Evolutionary conservation across 768 basidiomycete species (phyloP).

Genomic region (Boletus tylopilopsis): DNA sequence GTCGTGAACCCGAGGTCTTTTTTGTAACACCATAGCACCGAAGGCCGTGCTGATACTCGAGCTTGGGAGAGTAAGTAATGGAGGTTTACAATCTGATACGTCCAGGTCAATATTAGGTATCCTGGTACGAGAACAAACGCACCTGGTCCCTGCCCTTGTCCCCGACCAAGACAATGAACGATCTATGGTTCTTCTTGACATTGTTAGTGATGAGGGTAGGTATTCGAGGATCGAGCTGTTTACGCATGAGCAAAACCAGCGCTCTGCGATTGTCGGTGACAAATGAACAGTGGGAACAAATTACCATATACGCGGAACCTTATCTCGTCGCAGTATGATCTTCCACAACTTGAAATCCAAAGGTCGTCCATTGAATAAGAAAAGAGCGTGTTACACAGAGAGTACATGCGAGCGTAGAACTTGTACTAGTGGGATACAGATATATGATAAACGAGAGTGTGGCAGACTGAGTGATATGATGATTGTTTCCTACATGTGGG

Average conservation of each 20-base stretch:
- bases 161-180: conserved; percentile 94
- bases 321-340: too few species aligned
- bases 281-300: neutral
- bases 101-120: neutral
- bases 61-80: conserved; percentile 94
- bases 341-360: too few species aligned
- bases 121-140: conserved; percentile 14
- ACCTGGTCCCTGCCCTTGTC: conserved; percentile 93
- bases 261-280: neutral
- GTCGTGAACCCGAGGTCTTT: conserved; percentile 96
- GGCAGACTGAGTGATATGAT: too few species aligned
- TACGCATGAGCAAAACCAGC: conserved; percentile 57
- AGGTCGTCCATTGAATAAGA: too few species aligned
- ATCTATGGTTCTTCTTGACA: conserved; percentile 89
- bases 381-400: too few species aligned
- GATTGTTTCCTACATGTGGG: too few species aligned
- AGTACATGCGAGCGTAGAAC: too few species aligned
- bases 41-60: conserved; percentile 81
- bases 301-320: too few species aligned
- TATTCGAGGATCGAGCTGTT: conserved; percentile 90
- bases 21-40: conserved; percentile 98
- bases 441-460: too few species aligned
- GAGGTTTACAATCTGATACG: conserved; percentile 78
- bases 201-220: conserved; percentile 90
- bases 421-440: too few species aligned